These are phyloP conservation scores for Schizochytrium sp. DNA, from an alignment of 108 stramenopile genomes.

Conservation along the genomic window DNA sequence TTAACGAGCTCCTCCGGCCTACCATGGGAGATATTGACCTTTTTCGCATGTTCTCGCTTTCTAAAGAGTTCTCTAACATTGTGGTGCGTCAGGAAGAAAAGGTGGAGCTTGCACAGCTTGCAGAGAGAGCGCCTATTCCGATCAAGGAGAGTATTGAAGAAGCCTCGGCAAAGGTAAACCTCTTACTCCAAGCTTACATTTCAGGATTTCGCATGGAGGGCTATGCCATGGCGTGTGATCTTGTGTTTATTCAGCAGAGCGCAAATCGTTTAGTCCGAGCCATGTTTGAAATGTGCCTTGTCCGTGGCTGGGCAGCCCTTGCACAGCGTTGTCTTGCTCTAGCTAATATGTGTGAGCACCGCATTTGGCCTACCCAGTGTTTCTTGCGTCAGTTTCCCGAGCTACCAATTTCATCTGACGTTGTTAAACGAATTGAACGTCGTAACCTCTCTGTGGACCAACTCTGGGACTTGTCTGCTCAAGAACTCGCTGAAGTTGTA, in stretches of 20 bases:
- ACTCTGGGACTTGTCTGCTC: slow-evolving; percentile 90
- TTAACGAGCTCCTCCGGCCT: slow-evolving; percentile 92
- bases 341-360: slow-evolving; percentile 93
- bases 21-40: slow-evolving; percentile 98
- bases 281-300: slow-evolving; percentile 94
- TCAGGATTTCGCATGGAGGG: slow-evolving; percentile 95
- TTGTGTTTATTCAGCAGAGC: slow-evolving; percentile 98
- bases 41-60: slow-evolving; percentile 92
- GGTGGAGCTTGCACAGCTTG: slow-evolving; percentile 92
- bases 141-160: slow-evolving; percentile 95
- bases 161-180: slow-evolving; percentile 95
- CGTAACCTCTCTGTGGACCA: slow-evolving; percentile 96
- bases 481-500: slow-evolving; percentile 96
- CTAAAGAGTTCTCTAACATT: slow-evolving; percentile 95
- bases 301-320: slow-evolving; percentile 92
- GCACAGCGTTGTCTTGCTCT: slow-evolving; percentile 89
- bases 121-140: slow-evolving; percentile 95
- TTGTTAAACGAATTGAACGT: slow-evolving; percentile 92
- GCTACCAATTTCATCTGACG: slow-evolving; percentile 68
- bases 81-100: slow-evolving; percentile 97
- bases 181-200: slow-evolving; percentile 97
- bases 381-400: slow-evolving; percentile 96
- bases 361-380: slow-evolving; percentile 94
- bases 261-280: slow-evolving; percentile 95
- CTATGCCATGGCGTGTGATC: slow-evolving; percentile 97